Conservation (phyloP, 208 protist genomes). For the Leishmania lainsoni region DNA sequence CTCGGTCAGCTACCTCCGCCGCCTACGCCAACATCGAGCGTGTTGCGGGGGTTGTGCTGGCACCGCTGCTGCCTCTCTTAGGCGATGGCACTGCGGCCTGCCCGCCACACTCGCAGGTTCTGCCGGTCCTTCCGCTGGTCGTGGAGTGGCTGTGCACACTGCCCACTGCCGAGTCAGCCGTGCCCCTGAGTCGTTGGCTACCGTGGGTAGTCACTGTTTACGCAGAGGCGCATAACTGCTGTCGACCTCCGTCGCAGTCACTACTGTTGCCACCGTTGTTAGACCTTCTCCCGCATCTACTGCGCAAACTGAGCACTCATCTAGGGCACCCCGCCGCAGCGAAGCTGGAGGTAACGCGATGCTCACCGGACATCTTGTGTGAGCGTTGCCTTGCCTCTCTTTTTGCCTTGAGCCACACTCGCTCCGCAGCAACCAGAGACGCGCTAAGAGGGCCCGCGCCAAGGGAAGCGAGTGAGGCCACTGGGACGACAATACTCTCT, state of each 20-base stretch:
- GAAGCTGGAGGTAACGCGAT: background rate
- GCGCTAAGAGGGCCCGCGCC: background rate
- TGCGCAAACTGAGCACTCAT: constrained; percentile 16
- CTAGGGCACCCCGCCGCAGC: background rate
- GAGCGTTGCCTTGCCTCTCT: constrained; percentile 15
- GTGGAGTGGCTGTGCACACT: constrained; percentile 67
- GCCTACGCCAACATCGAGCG: constrained; percentile 8
- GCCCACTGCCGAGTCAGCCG: constrained; percentile 27
- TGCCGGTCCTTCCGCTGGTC: constrained; percentile 43
- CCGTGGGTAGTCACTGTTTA: constrained; percentile 38
- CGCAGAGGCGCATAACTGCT: background rate
- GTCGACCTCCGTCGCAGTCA: background rate
- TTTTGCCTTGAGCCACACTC: background rate
- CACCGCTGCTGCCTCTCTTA: constrained; percentile 19
- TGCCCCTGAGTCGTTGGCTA: constrained; percentile 37
- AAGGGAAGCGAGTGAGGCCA: background rate
- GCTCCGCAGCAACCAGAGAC: background rate
- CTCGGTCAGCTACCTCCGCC: constrained; percentile 13
- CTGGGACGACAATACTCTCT: background rate
- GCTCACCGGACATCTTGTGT: background rate
- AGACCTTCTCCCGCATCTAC: constrained; percentile 33
- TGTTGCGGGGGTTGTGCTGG: constrained; percentile 19
- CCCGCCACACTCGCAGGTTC: constrained; percentile 41
- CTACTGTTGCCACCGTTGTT: constrained; percentile 21
- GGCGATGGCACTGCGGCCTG: constrained; percentile 21